Evolutionary conservation across 2,329 filamentous ascomycete species (phyloP).

Genomic region (Colletotrichum scovillei): DNA sequence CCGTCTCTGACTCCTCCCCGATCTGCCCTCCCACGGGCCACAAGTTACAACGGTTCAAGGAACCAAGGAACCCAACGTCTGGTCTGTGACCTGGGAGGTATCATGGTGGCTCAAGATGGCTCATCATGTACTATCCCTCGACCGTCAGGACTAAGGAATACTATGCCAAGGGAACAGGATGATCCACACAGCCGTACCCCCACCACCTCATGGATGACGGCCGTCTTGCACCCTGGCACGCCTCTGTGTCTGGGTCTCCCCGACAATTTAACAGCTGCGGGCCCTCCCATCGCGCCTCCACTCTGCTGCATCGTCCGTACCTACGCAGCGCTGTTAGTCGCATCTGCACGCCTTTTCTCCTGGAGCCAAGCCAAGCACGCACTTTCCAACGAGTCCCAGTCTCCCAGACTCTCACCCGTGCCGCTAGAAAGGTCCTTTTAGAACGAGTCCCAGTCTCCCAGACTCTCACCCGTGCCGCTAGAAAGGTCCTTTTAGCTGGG

Average conservation of each 20-base stretch:
- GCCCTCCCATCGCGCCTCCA: neutral
- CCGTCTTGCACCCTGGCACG: neutral
- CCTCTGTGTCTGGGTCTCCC: conserved; percentile 1
- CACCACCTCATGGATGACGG: neutral
- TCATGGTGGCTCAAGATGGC: conserved; percentile 26
- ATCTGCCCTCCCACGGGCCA: neutral
- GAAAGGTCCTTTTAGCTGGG: no score
- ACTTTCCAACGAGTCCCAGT: neutral
- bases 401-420: no score
- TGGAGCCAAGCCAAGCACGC: neutral
- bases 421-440: no score
- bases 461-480: no score
- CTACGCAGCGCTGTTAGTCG: neutral
- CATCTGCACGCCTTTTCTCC: neutral
- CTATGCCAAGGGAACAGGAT: neutral
- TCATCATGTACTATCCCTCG: neutral
- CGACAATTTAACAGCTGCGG: conserved; percentile 24
- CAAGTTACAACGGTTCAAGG: no score
- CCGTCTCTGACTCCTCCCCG: conserved; percentile 13
- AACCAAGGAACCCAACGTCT: neutral
- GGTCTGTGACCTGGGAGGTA: conserved; percentile 14
- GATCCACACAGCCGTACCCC: conserved; percentile 30
- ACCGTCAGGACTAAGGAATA: no score
- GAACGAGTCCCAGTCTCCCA: neutral
- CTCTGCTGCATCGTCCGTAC: neutral